phyloP scores from a whole-genome alignment of 176 grass and related monocot species.

The Oryza glumipatula region DNA sequence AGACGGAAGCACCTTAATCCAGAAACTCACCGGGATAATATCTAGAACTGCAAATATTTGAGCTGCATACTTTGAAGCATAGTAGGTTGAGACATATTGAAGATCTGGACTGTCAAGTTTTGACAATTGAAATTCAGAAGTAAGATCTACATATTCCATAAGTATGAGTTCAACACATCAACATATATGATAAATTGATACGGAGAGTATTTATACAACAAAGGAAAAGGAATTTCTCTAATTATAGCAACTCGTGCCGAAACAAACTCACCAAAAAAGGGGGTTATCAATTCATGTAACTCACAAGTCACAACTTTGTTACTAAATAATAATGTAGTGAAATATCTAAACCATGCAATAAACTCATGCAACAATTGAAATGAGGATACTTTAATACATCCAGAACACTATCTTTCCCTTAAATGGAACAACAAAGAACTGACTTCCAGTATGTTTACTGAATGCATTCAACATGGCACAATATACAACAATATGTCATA shows the following conservation, averaged over 20 bases:
- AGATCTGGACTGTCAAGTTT: conserved; percentile 63
- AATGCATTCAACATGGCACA: no score
- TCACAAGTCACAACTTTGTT: not conserved
- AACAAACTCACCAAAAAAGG: not conserved
- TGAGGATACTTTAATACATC: not conserved
- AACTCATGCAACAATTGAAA: not conserved
- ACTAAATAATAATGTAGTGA: not conserved
- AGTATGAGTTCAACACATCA: conserved; percentile 5
- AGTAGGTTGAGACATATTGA: conserved; percentile 58
- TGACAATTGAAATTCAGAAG: conserved; percentile 8
- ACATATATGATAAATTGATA: not conserved
- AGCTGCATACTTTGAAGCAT: conserved; percentile 63
- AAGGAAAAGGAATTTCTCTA: not conserved
- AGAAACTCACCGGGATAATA: conserved; percentile 72
- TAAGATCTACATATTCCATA: conserved; percentile 16
- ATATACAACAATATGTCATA: not conserved
- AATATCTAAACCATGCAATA: not conserved
- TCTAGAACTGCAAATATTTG: conserved; percentile 66
- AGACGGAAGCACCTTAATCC: not conserved
- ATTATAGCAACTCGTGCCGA: not conserved
- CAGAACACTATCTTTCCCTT: not conserved
- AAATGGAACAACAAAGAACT: not conserved
- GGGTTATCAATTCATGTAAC: not conserved
- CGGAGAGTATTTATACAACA: no score
- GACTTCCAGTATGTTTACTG: not conserved